Conservation (phyloP, 345 rosid species). For the Atalantia buxifolia region DNA sequence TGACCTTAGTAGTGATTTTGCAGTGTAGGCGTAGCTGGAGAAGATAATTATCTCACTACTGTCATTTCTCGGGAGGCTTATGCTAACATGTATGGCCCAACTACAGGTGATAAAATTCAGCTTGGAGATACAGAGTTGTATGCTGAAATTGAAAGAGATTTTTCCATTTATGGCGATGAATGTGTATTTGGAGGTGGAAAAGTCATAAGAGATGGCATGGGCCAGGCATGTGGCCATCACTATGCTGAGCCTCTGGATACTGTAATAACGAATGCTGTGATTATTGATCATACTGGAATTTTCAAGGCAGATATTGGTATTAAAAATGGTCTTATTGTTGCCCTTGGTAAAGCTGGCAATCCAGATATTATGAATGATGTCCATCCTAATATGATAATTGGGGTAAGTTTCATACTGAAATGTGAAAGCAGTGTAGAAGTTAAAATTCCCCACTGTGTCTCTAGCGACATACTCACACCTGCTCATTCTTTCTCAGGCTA, state of each 20-base stretch:
- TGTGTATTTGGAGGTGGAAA: conserved; percentile 98
- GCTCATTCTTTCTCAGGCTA: conserved; percentile 36
- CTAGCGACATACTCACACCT: conserved; percentile 5
- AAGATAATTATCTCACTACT: conserved; percentile 48
- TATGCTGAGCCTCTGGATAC: conserved; percentile 59
- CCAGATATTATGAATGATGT: conserved; percentile 78
- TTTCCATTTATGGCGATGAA: conserved; percentile 87
- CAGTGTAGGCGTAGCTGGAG: conserved; percentile 72
- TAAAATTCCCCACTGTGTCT: background rate
- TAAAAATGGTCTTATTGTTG: conserved; percentile 54
- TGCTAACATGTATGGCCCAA: conserved; percentile 93
- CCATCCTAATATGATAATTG: conserved; percentile 55
- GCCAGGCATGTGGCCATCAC: conserved; percentile 60
- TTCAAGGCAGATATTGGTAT: conserved; percentile 94
- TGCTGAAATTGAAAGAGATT: conserved; percentile 83
- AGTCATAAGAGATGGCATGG: conserved; percentile 98
- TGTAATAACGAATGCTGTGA: conserved; percentile 81
- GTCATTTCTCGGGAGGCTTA: conserved; percentile 60
- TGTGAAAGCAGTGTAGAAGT: conserved; percentile 6
- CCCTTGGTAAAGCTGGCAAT: conserved; percentile 91
- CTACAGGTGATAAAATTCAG: conserved; percentile 81
- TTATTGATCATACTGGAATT: conserved; percentile 82
- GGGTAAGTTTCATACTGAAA: conserved; percentile 47
- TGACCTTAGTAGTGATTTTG: conserved; percentile 30
- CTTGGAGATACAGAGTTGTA: conserved; percentile 87